These are phyloP conservation scores for Colletotrichum chrysophilum DNA, from an alignment of 2,329 filamentous ascomycete species.

Conservation along the genomic window DNA sequence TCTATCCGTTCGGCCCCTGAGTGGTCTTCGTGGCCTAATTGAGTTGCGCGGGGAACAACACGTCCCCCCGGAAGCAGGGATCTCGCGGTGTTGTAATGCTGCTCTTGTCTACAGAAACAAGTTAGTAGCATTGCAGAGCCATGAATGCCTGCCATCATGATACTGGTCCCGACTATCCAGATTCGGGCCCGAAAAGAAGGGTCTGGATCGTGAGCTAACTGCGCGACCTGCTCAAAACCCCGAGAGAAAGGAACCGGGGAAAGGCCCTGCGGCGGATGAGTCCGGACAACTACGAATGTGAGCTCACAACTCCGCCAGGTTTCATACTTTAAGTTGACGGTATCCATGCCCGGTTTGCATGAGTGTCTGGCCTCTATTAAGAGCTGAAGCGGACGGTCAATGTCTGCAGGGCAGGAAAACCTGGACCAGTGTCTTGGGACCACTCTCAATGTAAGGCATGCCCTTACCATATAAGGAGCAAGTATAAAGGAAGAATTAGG, in stretches of 20 bases:
- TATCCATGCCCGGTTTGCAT: background rate
- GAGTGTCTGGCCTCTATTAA: background rate
- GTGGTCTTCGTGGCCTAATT: background rate
- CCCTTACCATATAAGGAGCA: background rate
- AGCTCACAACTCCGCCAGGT: accelerated
- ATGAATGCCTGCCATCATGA: background rate
- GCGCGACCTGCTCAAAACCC: background rate
- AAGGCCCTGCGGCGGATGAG: background rate
- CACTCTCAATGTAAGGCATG: background rate
- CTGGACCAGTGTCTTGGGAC: background rate
- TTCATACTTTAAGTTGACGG: accelerated
- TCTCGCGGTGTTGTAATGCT: background rate
- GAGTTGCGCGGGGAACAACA: background rate
- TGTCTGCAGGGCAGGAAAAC: background rate
- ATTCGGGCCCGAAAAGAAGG: background rate
- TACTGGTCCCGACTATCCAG: background rate
- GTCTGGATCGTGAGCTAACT: background rate
- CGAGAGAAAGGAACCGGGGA: background rate
- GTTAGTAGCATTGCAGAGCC: accelerated
- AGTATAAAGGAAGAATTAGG: accelerated
- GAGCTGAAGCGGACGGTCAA: background rate
- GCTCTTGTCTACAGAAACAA: background rate
- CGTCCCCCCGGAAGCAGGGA: background rate
- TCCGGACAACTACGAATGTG: background rate
- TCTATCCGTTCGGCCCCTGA: background rate